Evolutionary conservation across 2,329 filamentous ascomycete species (phyloP), one percentile per base, ranked within the genome.

Genomic region (Talaromyces atroroseus): DNA sequence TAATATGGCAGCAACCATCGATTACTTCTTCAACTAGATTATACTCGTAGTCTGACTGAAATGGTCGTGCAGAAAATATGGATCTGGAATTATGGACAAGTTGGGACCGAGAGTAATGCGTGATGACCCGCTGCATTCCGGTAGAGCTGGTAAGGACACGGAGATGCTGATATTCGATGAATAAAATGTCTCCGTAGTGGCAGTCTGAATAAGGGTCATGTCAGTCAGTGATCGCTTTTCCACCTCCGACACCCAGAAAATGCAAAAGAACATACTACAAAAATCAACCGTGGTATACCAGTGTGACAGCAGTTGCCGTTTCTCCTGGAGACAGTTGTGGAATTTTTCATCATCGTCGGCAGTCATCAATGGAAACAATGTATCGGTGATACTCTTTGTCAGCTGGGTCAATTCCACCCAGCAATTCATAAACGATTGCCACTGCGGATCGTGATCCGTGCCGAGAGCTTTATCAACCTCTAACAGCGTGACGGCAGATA

Each of bases 1-100:
- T 65, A 20, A 80, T 80, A 49, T 79, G 71, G 44, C 77, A 77
- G 56, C 77, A 80, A 1, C 77, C 78, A 20, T 81, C 77, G 2
- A 82, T 78, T 0, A 82, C 80, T 62, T 81, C 79, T 63, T 77
- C 75, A 10, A 82, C 80, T 59, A 81, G 82, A 26, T 79, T 80
- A 60, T 82, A 80, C 46, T 68, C 66, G 1, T 72, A 68, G 54
- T 74, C 73, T 14, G 75, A 64, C 34, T 68, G 64, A 57, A 75
- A 65, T 21, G 71, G 61, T 12, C 3, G 71, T 54, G 29, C 71
- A 61, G 69, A 71, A 1, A 55, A 47, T 60, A 7, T 26, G 24
- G 24, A 26, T 26, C 24, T 58, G 1, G 62, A 64, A 54, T 71
- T 67, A 36, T 68, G 67, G 4, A 78, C 66, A 1, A 23, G 14